Evolutionary conservation across 371 early-diverging fungal species (phyloP), one percentile per base, ranked within the genome.

Genomic region (Conidiobolus incongruus): DNA sequence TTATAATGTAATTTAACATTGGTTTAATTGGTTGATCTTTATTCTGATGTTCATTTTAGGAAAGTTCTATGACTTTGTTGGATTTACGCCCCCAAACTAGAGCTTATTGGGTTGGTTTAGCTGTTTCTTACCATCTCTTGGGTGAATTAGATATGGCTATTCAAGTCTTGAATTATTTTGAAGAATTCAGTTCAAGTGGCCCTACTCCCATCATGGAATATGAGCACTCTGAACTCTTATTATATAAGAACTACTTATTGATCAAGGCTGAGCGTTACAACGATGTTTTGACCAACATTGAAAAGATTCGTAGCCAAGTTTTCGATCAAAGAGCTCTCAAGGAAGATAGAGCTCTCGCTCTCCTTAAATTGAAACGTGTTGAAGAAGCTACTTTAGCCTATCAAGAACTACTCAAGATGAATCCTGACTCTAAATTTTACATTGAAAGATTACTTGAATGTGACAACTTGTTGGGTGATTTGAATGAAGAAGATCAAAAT

Each of bases 41-140:
- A 26, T 29, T 2, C 5, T 17, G 44, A 24, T 35, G 17, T 42
- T 42, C 37, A n/a, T 26, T 3, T 35, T 54, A 72, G 63, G 82
- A 78, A 47, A 72, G 75, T 1, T 69, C 81, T 44, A 59, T 68
- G 29, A 64, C 62, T 38, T 56, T 95, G 10, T 57, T 87, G 31
- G 66, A 69, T 33, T 52, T 79, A 44, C 64, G 74, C 44, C 77
- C 89, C 13, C 52, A 61, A 38, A 69, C 72, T 46, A 70, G 77
- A 35, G 59, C 68, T 17, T 77, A 71, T 50, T 91, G 91, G 91
- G 61, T 89, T 22, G 80, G 83, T 2, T 64, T 89, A 40, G 87
- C 90, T 2, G 61, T 86, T 31, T 72, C 86, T 2, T 83, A 87
- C 53, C 86, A 88, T 41, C 52, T 92, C 49, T 61, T 75, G 17